These are phyloP conservation scores for Trebouxia sp. DNA, from an alignment of 139 green algal genomes.

Conservation along the genomic window DNA sequence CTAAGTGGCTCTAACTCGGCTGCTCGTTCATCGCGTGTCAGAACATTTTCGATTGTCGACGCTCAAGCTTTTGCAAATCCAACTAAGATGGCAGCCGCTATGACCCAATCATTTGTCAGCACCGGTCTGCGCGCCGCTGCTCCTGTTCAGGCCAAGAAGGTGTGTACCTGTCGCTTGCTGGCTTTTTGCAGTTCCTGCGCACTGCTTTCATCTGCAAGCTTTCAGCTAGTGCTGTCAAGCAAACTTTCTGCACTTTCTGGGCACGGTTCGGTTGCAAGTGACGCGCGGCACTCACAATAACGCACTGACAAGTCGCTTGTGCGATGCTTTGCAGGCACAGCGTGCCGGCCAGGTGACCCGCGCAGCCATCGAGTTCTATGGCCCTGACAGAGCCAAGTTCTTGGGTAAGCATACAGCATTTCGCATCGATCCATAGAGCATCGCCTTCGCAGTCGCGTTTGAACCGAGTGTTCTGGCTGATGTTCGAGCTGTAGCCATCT, in stretches of 20 bases:
- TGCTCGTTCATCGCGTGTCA: too few species aligned
- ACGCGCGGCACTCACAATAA: neutral
- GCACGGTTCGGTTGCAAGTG: too few species aligned
- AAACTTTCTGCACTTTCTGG: too few species aligned
- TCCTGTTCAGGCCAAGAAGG: slow-evolving; percentile 28
- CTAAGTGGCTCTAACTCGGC: too few species aligned
- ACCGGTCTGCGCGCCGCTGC: slow-evolving; percentile 18
- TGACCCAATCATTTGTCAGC: slow-evolving; percentile 34
- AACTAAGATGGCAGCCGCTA: slow-evolving; percentile 11
- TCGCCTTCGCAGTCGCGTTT: neutral
- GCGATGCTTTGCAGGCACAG: slow-evolving; percentile 30
- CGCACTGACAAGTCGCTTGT: neutral
- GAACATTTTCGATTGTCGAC: neutral
- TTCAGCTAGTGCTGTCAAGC: too few species aligned
- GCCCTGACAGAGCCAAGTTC: slow-evolving; percentile 69
- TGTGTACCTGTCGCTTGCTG: neutral
- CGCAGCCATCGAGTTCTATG: slow-evolving; percentile 71
- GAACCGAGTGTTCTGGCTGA: too few species aligned
- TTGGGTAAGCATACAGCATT: slow-evolving; percentile 58
- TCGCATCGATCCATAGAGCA: too few species aligned
- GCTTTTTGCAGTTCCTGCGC: too few species aligned
- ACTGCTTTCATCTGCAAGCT: too few species aligned
- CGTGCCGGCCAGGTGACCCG: slow-evolving; percentile 51
- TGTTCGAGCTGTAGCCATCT: neutral
- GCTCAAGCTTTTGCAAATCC: neutral